Conservation (phyloP, 1,139 yeast genomes). For the Lodderomyces pseudojiufengensis region DNA sequence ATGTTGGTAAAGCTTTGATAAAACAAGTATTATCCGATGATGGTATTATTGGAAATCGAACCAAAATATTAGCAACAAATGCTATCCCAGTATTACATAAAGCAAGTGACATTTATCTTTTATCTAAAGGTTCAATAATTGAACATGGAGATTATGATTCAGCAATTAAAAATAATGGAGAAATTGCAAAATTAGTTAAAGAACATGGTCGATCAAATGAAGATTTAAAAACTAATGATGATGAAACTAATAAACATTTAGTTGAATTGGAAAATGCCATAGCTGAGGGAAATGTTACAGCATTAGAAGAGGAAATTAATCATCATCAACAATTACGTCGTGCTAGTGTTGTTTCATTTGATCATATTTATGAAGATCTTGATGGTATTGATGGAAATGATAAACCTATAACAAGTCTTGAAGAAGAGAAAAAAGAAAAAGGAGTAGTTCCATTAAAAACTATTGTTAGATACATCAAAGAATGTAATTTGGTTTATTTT, state of each 20-base stretch:
- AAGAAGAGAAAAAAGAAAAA: slow-evolving; percentile 26
- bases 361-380: slow-evolving; percentile 18
- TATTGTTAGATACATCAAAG: slow-evolving; percentile 31
- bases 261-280: slow-evolving; percentile 1
- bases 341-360: slow-evolving; percentile 22
- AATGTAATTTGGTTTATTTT: slow-evolving; percentile 29
- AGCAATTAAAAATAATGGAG: slow-evolving; percentile 29
- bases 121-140: slow-evolving; percentile 23
- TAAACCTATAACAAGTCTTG: slow-evolving; percentile 22
- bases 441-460: slow-evolving; percentile 33
- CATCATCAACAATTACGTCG: slow-evolving; percentile 16
- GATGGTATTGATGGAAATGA: neutral
- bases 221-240: slow-evolving; percentile 4
- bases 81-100: slow-evolving; percentile 27
- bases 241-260: slow-evolving; percentile 17
- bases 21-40: slow-evolving; percentile 23
- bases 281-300: slow-evolving; percentile 14
- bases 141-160: slow-evolving; percentile 31
- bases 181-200: slow-evolving; percentile 22
- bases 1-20: slow-evolving; percentile 31
- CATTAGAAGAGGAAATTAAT: slow-evolving; percentile 38
- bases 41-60: slow-evolving; percentile 28
- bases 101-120: slow-evolving; percentile 25
- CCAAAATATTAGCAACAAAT: slow-evolving; percentile 34
- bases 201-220: slow-evolving; percentile 24